These are phyloP conservation scores for Gyromitra esculenta DNA, from an alignment of 2,329 filamentous ascomycete species.

Conservation along the genomic window DNA sequence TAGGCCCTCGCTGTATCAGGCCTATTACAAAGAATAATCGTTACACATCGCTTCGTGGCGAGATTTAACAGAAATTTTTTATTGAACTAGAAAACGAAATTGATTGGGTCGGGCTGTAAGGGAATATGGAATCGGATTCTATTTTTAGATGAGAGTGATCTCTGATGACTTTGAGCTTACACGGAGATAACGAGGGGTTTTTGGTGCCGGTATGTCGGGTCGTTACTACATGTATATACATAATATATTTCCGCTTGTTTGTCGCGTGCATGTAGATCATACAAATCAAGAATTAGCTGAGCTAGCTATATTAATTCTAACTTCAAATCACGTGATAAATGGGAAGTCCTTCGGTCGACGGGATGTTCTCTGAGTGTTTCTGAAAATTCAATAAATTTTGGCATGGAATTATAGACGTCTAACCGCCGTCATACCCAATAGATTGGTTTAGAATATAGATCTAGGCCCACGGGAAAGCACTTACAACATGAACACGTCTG, in stretches of 20 bases:
- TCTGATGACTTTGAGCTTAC: not conserved
- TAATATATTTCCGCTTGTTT: not conserved
- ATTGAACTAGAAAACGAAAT: not conserved
- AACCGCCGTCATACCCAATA: too few relatives aligned
- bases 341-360: not conserved
- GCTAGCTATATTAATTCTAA: not conserved
- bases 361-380: too few relatives aligned
- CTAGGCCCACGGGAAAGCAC: too few relatives aligned
- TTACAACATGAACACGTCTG: too few relatives aligned
- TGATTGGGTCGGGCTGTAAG: not conserved
- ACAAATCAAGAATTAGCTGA: not conserved
- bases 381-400: too few relatives aligned
- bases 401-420: too few relatives aligned
- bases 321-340: not conserved
- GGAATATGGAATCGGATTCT: not conserved
- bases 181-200: not conserved
- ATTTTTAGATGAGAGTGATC: not conserved
- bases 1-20: not conserved
- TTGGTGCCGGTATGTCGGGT: not conserved
- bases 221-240: not conserved
- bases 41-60: slow-evolving; percentile 32
- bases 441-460: too few relatives aligned
- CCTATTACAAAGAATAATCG: slow-evolving; percentile 16
- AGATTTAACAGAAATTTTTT: not conserved
- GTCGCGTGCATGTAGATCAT: not conserved